Conservation (phyloP, 2,329 filamentous ascomycete genomes). For the Epicoccum sorghinum region DNA sequence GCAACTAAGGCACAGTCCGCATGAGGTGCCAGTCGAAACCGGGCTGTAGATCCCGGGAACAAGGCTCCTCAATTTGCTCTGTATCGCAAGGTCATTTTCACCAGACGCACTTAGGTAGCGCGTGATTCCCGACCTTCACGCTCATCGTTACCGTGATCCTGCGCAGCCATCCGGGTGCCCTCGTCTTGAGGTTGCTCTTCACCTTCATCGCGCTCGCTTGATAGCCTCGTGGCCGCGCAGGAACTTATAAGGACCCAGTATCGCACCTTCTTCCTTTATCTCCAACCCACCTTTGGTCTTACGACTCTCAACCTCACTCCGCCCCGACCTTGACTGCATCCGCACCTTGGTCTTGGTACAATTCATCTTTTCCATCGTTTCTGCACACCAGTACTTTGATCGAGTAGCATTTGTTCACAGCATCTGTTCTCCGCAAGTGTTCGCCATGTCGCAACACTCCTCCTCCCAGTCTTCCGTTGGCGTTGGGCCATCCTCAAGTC, state of each 20-base stretch:
- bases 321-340: slow-evolving; percentile 24
- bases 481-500: slow-evolving; percentile 31
- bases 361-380: slow-evolving; percentile 26
- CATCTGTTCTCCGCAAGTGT: slow-evolving; percentile 22
- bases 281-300: slow-evolving; percentile 11
- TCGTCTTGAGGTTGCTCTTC: too few species aligned
- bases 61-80: too few species aligned
- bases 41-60: too few species aligned
- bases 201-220: too few species aligned
- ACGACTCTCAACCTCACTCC: slow-evolving; percentile 22
- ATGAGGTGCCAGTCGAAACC: too few species aligned
- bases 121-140: too few species aligned
- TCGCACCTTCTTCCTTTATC: slow-evolving; percentile 16
- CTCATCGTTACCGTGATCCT: too few species aligned
- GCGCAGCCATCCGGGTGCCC: too few species aligned
- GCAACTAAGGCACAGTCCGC: too few species aligned
- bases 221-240: slow-evolving; percentile 11
- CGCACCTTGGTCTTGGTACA: neutral
- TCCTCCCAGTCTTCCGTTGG: slow-evolving; percentile 32
- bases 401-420: too few species aligned
- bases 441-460: slow-evolving; percentile 36
- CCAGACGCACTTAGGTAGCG: too few species aligned
- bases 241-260: slow-evolving; percentile 11
- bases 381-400: slow-evolving; percentile 24
- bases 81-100: too few species aligned